Percentiles rank a stretch among this genome's conserved stretches.
Evolutionary conservation across 2,329 filamentous ascomycete genomes (phyloP).

Genomic region (Colletotrichum chlorophyti): DNA sequence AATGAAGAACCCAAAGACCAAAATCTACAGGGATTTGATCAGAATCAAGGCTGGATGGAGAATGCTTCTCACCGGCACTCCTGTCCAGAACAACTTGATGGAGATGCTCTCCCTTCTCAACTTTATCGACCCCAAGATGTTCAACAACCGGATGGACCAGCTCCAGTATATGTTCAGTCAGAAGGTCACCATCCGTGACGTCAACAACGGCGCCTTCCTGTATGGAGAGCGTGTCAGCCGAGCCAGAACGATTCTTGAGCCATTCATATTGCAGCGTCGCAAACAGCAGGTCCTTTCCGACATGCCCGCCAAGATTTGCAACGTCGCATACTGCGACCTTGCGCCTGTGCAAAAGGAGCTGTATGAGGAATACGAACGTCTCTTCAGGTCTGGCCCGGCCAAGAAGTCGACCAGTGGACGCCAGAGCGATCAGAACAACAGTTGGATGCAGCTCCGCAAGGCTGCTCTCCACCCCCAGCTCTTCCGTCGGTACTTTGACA

Average conservation of each 20-base stretch:
- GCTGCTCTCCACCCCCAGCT: conserved; percentile 91
- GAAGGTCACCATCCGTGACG: conserved; percentile 83
- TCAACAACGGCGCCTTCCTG: conserved; percentile 81
- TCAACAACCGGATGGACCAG: conserved; percentile 77
- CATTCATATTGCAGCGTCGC: conserved; percentile 92
- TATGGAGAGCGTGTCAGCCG: conserved; percentile 86
- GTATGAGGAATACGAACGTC: conserved; percentile 70
- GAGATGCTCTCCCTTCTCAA: conserved; percentile 89
- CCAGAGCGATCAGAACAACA: conserved; percentile 67
- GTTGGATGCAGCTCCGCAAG: conserved; percentile 90
- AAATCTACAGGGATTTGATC: conserved; percentile 80
- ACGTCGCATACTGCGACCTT: conserved; percentile 83
- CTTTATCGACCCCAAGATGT: conserved; percentile 92
- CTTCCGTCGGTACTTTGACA: conserved; percentile 81
- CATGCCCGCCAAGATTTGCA: conserved; percentile 79
- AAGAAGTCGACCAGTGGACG: conserved; percentile 54
- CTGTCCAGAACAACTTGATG: conserved; percentile 91
- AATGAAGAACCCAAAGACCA: conserved; percentile 86
- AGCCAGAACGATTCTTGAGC: conserved; percentile 90
- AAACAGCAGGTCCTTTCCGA: conserved; percentile 91
- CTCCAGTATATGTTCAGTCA: conserved; percentile 90
- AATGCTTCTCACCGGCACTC: conserved; percentile 87
- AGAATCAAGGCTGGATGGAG: conserved; percentile 82
- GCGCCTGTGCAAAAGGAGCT: conserved; percentile 74
- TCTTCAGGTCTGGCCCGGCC: conserved; percentile 69